Percentiles rank a stretch among this genome's conserved stretches.
These are phyloP conservation scores for Trametes polyzona DNA, from an alignment of 1,284 basidiomycete species.

Conservation along the genomic window DNA sequence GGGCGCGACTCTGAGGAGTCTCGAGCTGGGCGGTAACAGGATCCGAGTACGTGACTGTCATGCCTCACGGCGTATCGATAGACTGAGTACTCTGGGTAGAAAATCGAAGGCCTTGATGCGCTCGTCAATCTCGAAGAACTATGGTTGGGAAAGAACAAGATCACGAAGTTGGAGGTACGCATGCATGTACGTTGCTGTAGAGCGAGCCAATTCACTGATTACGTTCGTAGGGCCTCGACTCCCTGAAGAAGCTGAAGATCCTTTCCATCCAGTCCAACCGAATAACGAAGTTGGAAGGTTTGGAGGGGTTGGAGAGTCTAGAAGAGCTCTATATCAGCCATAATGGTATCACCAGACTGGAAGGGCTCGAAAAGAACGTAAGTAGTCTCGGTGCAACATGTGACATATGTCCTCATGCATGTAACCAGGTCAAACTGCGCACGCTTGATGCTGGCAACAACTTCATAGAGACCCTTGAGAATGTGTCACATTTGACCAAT, in stretches of 20 bases:
- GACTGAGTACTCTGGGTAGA: slow-evolving; percentile 46
- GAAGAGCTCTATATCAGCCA: slow-evolving; percentile 96
- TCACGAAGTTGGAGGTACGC: slow-evolving; percentile 81
- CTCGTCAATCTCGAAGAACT: slow-evolving; percentile 87
- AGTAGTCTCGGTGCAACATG: slow-evolving; percentile 28
- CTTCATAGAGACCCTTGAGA: slow-evolving; percentile 79
- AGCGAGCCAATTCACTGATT: slow-evolving; percentile 9
- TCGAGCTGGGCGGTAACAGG: slow-evolving; percentile 94
- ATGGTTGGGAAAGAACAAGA: slow-evolving; percentile 99
- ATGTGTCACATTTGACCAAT: slow-evolving; percentile 73
- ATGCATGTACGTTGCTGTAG: neutral
- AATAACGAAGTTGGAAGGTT: slow-evolving; percentile 84
- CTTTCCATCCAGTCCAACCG: slow-evolving; percentile 93
- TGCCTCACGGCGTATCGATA: neutral
- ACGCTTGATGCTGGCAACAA: slow-evolving; percentile 92
- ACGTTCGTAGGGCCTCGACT: slow-evolving; percentile 54
- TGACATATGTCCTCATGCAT: neutral
- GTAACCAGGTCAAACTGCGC: slow-evolving; percentile 68
- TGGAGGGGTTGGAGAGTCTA: slow-evolving; percentile 73
- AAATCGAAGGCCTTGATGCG: slow-evolving; percentile 87
- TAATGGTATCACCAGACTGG: slow-evolving; percentile 86
- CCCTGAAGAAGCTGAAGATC: slow-evolving; percentile 75
- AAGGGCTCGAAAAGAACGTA: slow-evolving; percentile 87
- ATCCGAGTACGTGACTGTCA: slow-evolving; percentile 63
- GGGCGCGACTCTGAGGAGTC: slow-evolving; percentile 70